These are phyloP conservation scores for Blastobotrys americana DNA, from an alignment of 805 yeast genomes.

Conservation along the genomic window DNA sequence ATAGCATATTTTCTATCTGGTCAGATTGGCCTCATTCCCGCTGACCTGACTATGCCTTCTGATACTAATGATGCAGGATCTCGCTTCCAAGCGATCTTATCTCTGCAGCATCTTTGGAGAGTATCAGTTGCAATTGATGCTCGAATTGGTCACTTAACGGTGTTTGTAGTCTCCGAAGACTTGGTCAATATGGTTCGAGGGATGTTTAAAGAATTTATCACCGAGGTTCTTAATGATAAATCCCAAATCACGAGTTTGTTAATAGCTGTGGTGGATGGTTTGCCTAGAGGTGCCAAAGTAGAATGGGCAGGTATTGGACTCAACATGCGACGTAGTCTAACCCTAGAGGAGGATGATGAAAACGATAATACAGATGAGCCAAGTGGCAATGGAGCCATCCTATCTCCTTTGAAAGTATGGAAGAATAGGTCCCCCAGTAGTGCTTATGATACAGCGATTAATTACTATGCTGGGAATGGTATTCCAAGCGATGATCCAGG, in stretches of 20 bases:
- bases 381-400: no score
- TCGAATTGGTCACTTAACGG: slow-evolving; percentile 36
- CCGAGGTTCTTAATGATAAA: background rate
- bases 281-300: slow-evolving; percentile 25
- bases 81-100: no score
- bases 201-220: slow-evolving; percentile 32
- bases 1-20: slow-evolving; percentile 72
- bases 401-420: no score
- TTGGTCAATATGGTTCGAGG: slow-evolving; percentile 29
- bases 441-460: no score
- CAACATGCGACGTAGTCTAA: slow-evolving; percentile 5
- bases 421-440: no score
- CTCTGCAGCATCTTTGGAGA: slow-evolving; percentile 68
- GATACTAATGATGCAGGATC: no score
- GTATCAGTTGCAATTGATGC: slow-evolving; percentile 52
- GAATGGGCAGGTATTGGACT: slow-evolving; percentile 26
- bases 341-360: slow-evolving; percentile 7
- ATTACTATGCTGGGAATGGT: no score
- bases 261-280: slow-evolving; percentile 18
- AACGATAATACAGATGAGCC: slow-evolving; percentile 10
- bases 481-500: no score
- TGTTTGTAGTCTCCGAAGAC: slow-evolving; percentile 43
- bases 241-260: slow-evolving; percentile 13
- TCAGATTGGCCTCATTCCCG: slow-evolving; percentile 80
- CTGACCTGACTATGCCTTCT: slow-evolving; percentile 46